A percentile compares a stretch with the other conserved stretches of the same genome.
Conservation (phyloP, 345 rosid species). For the Kandelia obovata region DNA sequence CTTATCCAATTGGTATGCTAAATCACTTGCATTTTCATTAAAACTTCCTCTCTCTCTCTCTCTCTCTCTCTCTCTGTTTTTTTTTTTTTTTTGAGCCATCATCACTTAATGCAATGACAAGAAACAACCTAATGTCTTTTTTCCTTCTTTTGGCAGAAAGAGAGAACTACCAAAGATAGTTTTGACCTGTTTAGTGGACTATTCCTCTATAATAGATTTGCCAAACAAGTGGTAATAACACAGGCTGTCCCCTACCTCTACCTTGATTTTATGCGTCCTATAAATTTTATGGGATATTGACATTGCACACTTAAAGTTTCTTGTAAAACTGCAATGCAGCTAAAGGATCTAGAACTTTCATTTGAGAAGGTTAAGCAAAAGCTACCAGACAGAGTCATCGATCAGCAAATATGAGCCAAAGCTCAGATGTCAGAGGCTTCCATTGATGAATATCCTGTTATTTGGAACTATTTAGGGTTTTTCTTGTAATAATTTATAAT, state of each 20-base stretch:
- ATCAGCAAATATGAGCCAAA: slow-evolving; percentile 19
- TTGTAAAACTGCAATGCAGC: slow-evolving; percentile 29
- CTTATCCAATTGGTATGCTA: slow-evolving; percentile 37
- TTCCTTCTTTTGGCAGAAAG: slow-evolving; percentile 34
- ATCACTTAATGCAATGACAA: not conserved
- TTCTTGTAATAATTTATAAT: not conserved
- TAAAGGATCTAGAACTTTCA: slow-evolving; percentile 40
- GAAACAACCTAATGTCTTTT: not conserved
- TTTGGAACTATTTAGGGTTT: no score
- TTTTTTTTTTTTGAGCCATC: not conserved
- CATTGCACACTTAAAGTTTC: not conserved
- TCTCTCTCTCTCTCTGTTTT: not conserved
- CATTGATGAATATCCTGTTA: no score
- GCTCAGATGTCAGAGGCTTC: not conserved
- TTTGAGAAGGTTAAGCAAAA: slow-evolving; percentile 34
- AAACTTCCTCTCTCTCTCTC: not conserved
- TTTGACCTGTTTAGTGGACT: slow-evolving; percentile 49
- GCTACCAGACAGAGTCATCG: slow-evolving; percentile 27
- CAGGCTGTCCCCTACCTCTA: not conserved
- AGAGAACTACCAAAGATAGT: slow-evolving; percentile 30
- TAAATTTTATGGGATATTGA: not conserved
- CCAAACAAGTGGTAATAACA: slow-evolving; percentile 44
- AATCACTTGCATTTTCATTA: not conserved
- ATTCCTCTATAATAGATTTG: slow-evolving; percentile 45
- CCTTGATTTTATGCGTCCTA: not conserved